phyloP scores from a whole-genome alignment of 1,284 basidiomycete genomes.

The Microbotryomycetes sp. region DNA sequence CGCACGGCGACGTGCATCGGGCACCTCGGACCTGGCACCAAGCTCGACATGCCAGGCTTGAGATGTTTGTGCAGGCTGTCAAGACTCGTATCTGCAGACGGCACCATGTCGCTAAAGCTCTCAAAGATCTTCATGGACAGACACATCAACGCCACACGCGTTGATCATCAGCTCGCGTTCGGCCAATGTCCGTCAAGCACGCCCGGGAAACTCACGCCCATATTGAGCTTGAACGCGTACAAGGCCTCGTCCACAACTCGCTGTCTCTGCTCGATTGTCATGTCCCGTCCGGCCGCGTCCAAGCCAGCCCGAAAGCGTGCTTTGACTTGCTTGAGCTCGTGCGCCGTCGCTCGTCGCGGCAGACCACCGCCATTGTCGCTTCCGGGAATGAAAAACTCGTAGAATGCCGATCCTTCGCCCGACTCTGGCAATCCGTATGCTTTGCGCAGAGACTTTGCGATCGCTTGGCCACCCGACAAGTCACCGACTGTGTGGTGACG shows the following conservation, averaged over 20 bases:
- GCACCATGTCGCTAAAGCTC: too few relatives aligned
- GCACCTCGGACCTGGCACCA: too few relatives aligned
- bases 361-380: background rate
- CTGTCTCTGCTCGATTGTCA: background rate
- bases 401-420: slow-evolving; percentile 10
- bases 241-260: slow-evolving; percentile 1
- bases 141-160: too few relatives aligned
- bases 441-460: background rate
- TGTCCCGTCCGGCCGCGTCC: background rate
- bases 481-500: slow-evolving; percentile 6
- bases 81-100: too few relatives aligned
- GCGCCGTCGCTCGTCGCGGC: background rate
- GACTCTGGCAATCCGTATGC: slow-evolving; percentile 1
- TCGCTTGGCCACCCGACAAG: slow-evolving; percentile 7
- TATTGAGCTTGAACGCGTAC: slow-evolving; percentile 4
- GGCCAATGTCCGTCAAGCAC: too few relatives aligned
- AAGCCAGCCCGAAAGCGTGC: slow-evolving; percentile 5
- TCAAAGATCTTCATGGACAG: background rate
- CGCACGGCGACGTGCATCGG: too few relatives aligned
- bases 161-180: too few relatives aligned
- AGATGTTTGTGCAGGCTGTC: too few relatives aligned
- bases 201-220: slow-evolving; percentile 1
- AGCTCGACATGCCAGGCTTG: too few relatives aligned
- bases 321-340: slow-evolving; percentile 8
- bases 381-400: slow-evolving; percentile 8